Conservation (phyloP, 177 flowering plant species). For the Vitis hybrid region DNA sequence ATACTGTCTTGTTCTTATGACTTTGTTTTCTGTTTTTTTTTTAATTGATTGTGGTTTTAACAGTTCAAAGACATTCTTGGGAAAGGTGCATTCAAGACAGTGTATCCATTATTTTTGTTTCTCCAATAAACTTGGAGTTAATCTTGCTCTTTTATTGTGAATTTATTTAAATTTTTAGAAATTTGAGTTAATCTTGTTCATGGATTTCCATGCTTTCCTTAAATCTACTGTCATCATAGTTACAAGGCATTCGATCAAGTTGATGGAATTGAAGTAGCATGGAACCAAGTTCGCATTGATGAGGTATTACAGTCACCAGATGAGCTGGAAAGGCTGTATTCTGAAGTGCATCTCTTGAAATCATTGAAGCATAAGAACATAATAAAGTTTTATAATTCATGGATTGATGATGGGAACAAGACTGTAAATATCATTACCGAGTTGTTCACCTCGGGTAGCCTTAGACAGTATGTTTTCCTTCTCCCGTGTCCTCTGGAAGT, state of each 20-base stretch:
- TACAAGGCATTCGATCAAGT: conserved; percentile 63
- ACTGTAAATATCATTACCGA: conserved; percentile 63
- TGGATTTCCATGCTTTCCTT: conserved; percentile 4
- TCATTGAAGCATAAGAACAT: conserved; percentile 52
- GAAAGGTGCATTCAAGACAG: conserved; percentile 49
- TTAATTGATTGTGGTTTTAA: neutral
- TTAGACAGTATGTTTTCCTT: conserved; percentile 50
- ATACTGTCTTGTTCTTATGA: neutral
- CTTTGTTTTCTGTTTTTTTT: neutral
- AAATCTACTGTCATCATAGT: conserved; percentile 23
- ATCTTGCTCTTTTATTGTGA: neutral
- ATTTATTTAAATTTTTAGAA: neutral
- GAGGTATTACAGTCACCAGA: conserved; percentile 50
- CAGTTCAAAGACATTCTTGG: conserved; percentile 49
- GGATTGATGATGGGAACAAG: conserved; percentile 57
- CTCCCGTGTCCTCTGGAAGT: neutral
- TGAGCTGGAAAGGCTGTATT: conserved; percentile 47
- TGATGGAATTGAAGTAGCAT: conserved; percentile 73
- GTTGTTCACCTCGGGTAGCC: conserved; percentile 63
- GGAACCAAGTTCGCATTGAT: conserved; percentile 57
- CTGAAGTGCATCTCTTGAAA: conserved; percentile 57
- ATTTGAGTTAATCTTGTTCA: neutral
- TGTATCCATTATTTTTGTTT: conserved; percentile 24
- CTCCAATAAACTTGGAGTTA: neutral
- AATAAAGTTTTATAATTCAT: conserved; percentile 53